Conservation (phyloP, 805 yeast genomes). For the Candida krabiensis region DNA sequence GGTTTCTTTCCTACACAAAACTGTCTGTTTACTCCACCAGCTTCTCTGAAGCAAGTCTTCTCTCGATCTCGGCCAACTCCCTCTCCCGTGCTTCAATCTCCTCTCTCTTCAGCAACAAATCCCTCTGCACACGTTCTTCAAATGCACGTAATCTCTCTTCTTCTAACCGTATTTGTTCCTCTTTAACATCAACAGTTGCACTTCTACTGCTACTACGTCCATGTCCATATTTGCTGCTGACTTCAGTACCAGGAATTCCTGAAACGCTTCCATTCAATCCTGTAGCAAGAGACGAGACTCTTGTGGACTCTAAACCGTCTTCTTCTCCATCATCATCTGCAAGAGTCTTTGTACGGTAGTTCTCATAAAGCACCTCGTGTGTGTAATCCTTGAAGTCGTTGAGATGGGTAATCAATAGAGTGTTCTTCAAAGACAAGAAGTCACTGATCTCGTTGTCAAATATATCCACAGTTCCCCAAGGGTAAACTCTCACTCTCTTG, state of each 20-base stretch:
- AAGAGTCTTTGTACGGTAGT: conserved; percentile 70
- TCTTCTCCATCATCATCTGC: conserved; percentile 20
- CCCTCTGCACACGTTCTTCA: conserved; percentile 88
- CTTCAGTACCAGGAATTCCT: conserved; percentile 6
- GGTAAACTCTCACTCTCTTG: conserved; percentile 54
- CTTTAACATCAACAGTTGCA: conserved; percentile 44
- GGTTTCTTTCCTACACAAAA: no score
- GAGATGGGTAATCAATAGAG: conserved; percentile 78
- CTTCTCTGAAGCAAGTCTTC: conserved; percentile 35
- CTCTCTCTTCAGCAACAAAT: conserved; percentile 73
- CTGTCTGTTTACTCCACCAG: conserved; percentile 8
- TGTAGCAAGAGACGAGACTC: conserved; percentile 16
- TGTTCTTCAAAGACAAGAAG: conserved; percentile 75
- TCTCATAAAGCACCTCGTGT: conserved; percentile 83
- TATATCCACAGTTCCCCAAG: conserved; percentile 66
- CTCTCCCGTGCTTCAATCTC: conserved; percentile 83
- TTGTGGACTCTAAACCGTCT: conserved; percentile 5
- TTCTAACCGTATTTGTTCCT: conserved; percentile 85
- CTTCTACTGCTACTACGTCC: conserved; percentile 3
- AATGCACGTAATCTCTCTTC: conserved; percentile 85
- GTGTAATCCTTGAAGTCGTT: conserved; percentile 87
- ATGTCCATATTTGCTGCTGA: conserved; percentile 3
- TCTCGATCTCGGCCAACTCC: conserved; percentile 76
- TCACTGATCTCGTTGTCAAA: conserved; percentile 73
- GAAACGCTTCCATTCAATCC: conserved; percentile 7